Base-by-base conservation (phyloP, 2,329 filamentous ascomycete genomes). In the Microsporum canis region DNA sequence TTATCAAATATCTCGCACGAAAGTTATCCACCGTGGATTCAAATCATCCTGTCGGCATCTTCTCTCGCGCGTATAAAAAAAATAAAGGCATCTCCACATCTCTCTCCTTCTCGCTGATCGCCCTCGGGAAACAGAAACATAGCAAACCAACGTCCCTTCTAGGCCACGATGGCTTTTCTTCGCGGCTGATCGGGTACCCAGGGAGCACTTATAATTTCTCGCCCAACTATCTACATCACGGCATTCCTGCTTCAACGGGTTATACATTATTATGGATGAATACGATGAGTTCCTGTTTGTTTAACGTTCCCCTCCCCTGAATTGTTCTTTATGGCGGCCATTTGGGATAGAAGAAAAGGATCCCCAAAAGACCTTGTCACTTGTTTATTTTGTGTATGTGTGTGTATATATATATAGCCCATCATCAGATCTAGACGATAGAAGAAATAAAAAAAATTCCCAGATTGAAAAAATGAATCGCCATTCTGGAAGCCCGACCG, bases 351-450 rank as follows among this genome's bases (percentile, higher is more conserved):
- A 12, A 55, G 39, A 55, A 55, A 34, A n/a, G 31, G 14, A 10
- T 10, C 12, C 51, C 14, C 5, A 10, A 36, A 31, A 33, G 6
- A 3, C 23, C 45, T 51, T 7, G 12, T 12, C 45, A 4, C 14
- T 17, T 53, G 17, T 23, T 23, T 23, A 23, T 23, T 23, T 23
- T 23, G 17, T 23, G 17, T 23, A 23, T 23, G 17, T 53, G 10
- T n/a, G n/a, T 55, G 51, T 55, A 55, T 55, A 55, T 55, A 55
- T 55, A 55, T 55, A 55, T n/a, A 36, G 17, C 39, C 39, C 33
- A 31, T 17, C 51, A 55, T 17, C 51, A 55, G 31, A 55, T 55
- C 33, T 55, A 55, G 51, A 55, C 29, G 14, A 36, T 53, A 53
- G 31, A 53, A 53, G 6, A 27, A 53, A 33, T 33, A 53, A 53